Evolutionary conservation across 202 grass and related monocot species (phyloP).

Genomic region (Bolboschoenoplectus hybrid): DNA sequence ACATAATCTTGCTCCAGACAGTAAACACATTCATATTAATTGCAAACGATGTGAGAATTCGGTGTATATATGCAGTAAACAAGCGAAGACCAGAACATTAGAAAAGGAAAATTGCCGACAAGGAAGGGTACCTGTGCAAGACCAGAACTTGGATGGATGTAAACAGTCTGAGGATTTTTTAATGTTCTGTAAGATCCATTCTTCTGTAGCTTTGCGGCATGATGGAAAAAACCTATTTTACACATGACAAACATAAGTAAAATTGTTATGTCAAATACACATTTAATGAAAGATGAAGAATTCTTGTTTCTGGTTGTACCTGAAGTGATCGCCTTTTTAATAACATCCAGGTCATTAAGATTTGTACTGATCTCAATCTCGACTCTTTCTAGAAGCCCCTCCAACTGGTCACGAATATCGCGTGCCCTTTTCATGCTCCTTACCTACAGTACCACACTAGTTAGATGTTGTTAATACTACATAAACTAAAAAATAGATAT

Average conservation of each 20-base stretch:
- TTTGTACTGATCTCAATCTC: conserved; percentile 91
- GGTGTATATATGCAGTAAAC: neutral
- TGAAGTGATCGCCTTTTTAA: conserved; percentile 91
- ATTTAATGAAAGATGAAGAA: conserved; percentile 27
- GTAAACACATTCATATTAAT: neutral
- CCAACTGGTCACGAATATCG: conserved; percentile 91
- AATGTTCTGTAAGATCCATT: conserved; percentile 84
- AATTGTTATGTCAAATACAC: conserved; percentile 8
- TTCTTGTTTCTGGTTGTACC: conserved; percentile 48
- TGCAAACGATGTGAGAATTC: neutral
- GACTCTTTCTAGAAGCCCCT: conserved; percentile 88
- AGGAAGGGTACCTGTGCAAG: conserved; percentile 67
- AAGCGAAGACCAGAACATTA: conserved; percentile 5
- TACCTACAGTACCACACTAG: conserved; percentile 53
- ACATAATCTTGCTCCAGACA: neutral
- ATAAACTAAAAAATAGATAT: conserved; percentile 14
- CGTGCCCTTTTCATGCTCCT: conserved; percentile 91
- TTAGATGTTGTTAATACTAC: conserved; percentile 28
- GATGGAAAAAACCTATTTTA: conserved; percentile 86
- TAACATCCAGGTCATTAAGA: conserved; percentile 64
- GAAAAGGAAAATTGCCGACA: neutral
- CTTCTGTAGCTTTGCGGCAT: conserved; percentile 86
- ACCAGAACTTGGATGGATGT: conserved; percentile 89
- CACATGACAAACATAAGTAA: neutral
- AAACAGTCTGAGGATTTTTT: conserved; percentile 88